These are phyloP conservation scores for Coniophora puteana DNA, from an alignment of 1,284 basidiomycete species.

Conservation along the genomic window DNA sequence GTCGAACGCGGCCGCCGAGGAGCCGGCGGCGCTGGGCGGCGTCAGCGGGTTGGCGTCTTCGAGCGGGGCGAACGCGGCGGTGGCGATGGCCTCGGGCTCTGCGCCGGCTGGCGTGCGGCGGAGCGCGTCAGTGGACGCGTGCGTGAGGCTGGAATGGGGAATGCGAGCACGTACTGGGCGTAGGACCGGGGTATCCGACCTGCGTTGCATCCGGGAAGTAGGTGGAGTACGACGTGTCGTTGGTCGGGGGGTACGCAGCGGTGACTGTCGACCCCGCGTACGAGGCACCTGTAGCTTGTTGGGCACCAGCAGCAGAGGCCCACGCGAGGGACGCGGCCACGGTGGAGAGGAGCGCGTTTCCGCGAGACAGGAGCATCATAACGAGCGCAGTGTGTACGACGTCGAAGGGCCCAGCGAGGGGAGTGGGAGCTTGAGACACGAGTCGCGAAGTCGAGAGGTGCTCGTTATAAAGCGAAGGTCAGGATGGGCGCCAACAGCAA, in stretches of 20 bases:
- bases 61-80: slow-evolving; percentile 37
- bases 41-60: slow-evolving; percentile 34
- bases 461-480: too few species aligned
- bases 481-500: too few species aligned
- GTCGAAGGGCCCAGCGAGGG: too few species aligned
- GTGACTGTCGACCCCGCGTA: slow-evolving; percentile 30
- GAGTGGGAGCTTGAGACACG: too few species aligned
- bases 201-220: slow-evolving; percentile 39
- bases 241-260: slow-evolving; percentile 27
- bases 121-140: not conserved
- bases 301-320: too few species aligned
- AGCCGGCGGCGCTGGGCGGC: slow-evolving; percentile 32
- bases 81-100: slow-evolving; percentile 44
- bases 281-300: too few species aligned
- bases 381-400: too few species aligned
- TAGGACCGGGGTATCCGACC: slow-evolving; percentile 46
- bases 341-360: too few species aligned
- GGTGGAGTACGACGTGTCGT: slow-evolving; percentile 21
- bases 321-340: too few species aligned
- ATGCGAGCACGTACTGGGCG: slow-evolving; percentile 29
- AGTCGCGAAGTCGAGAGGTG: too few species aligned
- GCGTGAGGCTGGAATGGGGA: not conserved
- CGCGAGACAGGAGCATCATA: too few species aligned
- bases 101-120: slow-evolving; percentile 36
- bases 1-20: slow-evolving; percentile 33